A percentile compares a stretch with the other conserved stretches of the same genome.
Conservation (phyloP, 352 stramenopile genomes). For the Pelagophyceae sp. region DNA sequence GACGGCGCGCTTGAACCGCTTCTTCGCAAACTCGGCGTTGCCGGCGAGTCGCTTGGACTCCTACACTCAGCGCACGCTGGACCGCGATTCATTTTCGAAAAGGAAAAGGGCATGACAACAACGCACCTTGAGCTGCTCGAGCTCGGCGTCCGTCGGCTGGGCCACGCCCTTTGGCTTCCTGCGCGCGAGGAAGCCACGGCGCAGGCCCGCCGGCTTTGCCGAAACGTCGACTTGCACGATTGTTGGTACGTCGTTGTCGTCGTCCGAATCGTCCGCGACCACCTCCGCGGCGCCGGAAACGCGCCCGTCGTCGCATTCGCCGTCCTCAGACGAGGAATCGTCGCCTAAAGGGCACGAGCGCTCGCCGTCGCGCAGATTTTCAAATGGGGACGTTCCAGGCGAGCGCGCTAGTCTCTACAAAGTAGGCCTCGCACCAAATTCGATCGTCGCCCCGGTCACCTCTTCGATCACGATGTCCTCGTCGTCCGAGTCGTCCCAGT, state of each 20-base stretch:
- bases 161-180: no score
- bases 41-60: slow-evolving; percentile 8
- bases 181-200: no score
- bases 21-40: not conserved
- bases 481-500: not conserved
- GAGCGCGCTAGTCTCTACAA: no score
- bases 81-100: no score
- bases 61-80: not conserved
- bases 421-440: no score
- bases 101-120: no score
- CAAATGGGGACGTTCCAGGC: no score
- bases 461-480: slow-evolving; percentile 14
- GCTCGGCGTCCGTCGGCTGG: no score
- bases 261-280: not conserved
- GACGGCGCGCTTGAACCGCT: not conserved
- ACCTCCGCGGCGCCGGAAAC: not conserved
- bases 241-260: slow-evolving; percentile 9
- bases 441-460: not conserved
- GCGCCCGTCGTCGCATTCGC: not conserved
- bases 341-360: no score
- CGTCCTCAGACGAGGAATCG: no score
- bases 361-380: no score
- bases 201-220: no score
- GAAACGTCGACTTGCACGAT: slow-evolving; percentile 13
- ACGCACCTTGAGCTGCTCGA: not conserved